Evolutionary conservation across 495 filamentous ascomycete genomes (phyloP).

Genomic region (Cercophora samala): DNA sequence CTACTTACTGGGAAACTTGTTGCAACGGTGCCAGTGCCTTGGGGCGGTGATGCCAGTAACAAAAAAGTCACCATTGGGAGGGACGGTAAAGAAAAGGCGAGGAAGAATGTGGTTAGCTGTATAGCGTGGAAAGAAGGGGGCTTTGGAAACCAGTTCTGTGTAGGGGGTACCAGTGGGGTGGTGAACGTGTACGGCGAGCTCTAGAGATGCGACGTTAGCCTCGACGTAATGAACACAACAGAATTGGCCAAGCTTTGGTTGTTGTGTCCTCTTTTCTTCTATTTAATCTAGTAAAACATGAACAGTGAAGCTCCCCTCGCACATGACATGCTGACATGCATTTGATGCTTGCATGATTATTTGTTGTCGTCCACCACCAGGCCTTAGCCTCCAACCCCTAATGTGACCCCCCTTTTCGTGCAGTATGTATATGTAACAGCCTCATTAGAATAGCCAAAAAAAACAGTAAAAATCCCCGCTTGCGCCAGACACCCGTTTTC

Average conservation of each 20-base stretch:
- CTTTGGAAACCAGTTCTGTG: conserved; percentile 57
- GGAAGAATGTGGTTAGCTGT: conserved; percentile 52
- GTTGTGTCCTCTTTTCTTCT: neutral
- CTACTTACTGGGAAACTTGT: conserved; percentile 70
- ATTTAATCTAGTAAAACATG: neutral
- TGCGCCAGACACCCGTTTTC: conserved; percentile 16
- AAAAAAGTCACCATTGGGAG: conserved; percentile 47
- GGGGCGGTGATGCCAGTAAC: conserved; percentile 53
- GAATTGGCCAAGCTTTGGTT: neutral
- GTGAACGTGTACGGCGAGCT: conserved; percentile 53
- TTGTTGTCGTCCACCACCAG: neutral
- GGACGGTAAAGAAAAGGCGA: conserved; percentile 51
- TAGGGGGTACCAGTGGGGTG: conserved; percentile 52
- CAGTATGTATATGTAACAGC: conserved; percentile 14
- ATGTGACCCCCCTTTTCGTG: neutral
- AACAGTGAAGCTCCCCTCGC: neutral
- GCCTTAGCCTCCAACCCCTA: neutral
- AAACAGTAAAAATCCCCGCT: conserved; percentile 6
- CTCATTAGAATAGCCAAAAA: conserved; percentile 14
- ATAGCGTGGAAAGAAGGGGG: conserved; percentile 73
- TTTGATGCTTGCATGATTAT: neutral
- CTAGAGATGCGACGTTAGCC: conserved; percentile 13
- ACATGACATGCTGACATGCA: neutral
- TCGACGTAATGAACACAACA: neutral
- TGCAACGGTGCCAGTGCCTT: conserved; percentile 56